Evolutionary conservation across 2,329 filamentous ascomycete genomes (phyloP).

Genomic region (Colletotrichum melonis): DNA sequence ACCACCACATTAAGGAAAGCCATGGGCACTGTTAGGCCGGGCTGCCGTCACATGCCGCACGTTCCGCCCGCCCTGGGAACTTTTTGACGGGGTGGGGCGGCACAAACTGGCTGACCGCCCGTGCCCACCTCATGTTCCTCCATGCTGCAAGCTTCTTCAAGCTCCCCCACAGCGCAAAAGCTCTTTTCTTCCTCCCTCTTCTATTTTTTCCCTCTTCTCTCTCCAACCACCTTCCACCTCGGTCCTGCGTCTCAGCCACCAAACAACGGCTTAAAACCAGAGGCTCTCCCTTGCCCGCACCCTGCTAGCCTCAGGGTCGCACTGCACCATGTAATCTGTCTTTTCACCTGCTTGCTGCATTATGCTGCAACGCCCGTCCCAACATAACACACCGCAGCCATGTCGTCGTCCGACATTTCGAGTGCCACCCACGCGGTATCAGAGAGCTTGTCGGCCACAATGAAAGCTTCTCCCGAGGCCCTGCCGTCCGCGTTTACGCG

Average conservation of each 20-base stretch:
- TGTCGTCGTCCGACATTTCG: conserved; percentile 53
- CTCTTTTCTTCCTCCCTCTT: conserved; percentile 23
- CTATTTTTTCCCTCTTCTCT: conserved; percentile 23
- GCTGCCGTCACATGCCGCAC: conserved; percentile 29
- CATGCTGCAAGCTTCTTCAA: conserved; percentile 32
- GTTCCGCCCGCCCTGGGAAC: background rate
- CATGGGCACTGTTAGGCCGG: background rate
- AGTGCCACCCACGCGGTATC: conserved; percentile 49
- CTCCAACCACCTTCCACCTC: conserved; percentile 31
- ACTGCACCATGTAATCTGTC: conserved; percentile 35
- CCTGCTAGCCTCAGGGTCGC: conserved; percentile 24
- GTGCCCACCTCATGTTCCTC: conserved; percentile 14
- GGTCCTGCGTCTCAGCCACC: conserved; percentile 31
- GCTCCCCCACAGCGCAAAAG: conserved; percentile 30
- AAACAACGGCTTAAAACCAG: conserved; percentile 14
- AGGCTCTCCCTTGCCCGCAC: conserved; percentile 18
- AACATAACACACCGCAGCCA: conserved; percentile 42
- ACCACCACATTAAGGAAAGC: background rate
- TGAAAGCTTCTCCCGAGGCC: conserved; percentile 45
- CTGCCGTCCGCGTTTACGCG: conserved; percentile 53
- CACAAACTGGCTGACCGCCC: conserved; percentile 29
- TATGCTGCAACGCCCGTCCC: conserved; percentile 32
- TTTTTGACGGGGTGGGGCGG: conserved; percentile 27
- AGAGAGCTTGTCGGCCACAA: conserved; percentile 45
- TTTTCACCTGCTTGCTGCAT: conserved; percentile 22